phyloP scores from a whole-genome alignment of 2,329 filamentous ascomycete genomes.

The Pestalotiopsis sp. region DNA sequence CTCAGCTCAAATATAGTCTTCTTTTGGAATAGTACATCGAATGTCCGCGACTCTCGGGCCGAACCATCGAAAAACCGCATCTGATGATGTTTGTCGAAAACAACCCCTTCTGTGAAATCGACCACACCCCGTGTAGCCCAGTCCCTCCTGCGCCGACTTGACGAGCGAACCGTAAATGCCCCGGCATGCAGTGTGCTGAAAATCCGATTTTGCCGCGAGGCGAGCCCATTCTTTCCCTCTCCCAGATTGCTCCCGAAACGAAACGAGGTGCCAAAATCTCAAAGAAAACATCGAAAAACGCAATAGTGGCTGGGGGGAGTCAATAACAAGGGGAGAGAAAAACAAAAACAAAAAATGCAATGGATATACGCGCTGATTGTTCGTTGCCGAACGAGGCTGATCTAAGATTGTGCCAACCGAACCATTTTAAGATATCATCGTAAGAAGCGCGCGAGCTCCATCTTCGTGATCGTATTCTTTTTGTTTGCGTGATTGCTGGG shows the following conservation, averaged over 20 bases:
- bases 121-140: not conserved
- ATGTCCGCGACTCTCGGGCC: not conserved
- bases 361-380: constrained; percentile 29
- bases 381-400: constrained; percentile 31
- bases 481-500: not conserved
- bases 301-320: not conserved
- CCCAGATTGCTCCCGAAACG: not conserved
- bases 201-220: constrained; percentile 11
- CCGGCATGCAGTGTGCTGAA: not conserved
- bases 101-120: not conserved
- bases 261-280: not conserved
- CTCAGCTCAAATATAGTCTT: too few relatives aligned
- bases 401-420: constrained; percentile 23
- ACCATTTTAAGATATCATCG: not conserved
- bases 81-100: not conserved
- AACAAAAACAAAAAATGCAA: constrained; percentile 18
- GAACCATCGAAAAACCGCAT: not conserved
- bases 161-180: not conserved
- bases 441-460: not conserved
- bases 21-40: too few relatives aligned
- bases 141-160: not conserved
- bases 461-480: not conserved
- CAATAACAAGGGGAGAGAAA: not conserved
- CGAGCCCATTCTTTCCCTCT: constrained; percentile 7
- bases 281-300: not conserved